These are phyloP conservation scores for Melaleuca alternifolia DNA, from an alignment of 345 rosid genomes.

Conservation along the genomic window DNA sequence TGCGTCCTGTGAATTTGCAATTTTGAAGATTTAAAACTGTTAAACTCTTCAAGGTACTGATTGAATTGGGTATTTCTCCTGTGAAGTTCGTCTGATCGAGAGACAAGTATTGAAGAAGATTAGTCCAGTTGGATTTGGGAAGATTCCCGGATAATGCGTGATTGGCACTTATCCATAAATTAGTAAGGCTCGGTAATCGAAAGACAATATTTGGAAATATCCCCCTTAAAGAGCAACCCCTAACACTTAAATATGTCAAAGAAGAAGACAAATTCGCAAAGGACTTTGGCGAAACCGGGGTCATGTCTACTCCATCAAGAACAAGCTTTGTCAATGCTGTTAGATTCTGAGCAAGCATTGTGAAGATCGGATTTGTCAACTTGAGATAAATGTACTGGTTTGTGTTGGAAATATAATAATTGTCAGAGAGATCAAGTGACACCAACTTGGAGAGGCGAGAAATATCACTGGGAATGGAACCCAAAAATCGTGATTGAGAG, in stretches of 20 bases:
- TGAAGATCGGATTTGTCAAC: too few species aligned
- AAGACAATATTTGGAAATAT: too few species aligned
- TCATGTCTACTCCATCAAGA: background rate
- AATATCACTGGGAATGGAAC: too few species aligned
- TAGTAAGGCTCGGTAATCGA: background rate
- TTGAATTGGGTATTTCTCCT: background rate
- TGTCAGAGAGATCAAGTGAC: too few species aligned
- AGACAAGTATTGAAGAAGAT: background rate
- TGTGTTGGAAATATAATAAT: too few species aligned
- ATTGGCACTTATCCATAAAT: fast-evolving
- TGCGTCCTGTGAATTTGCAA: background rate
- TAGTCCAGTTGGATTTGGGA: background rate
- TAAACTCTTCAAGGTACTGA: background rate
- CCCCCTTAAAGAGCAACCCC: fast-evolving
- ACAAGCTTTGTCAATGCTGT: background rate
- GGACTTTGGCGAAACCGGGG: background rate
- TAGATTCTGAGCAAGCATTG: background rate
- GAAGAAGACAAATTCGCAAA: background rate
- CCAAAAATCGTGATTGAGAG: too few species aligned
- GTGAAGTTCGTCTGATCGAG: fast-evolving
- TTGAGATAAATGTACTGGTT: too few species aligned
- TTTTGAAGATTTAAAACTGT: fast-evolving
- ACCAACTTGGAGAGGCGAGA: too few species aligned
- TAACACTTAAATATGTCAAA: too few species aligned
- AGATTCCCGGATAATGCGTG: fast-evolving